phyloP scores from a whole-genome alignment of 2,329 filamentous ascomycete species.

The Grosmannia clavigera region DNA sequence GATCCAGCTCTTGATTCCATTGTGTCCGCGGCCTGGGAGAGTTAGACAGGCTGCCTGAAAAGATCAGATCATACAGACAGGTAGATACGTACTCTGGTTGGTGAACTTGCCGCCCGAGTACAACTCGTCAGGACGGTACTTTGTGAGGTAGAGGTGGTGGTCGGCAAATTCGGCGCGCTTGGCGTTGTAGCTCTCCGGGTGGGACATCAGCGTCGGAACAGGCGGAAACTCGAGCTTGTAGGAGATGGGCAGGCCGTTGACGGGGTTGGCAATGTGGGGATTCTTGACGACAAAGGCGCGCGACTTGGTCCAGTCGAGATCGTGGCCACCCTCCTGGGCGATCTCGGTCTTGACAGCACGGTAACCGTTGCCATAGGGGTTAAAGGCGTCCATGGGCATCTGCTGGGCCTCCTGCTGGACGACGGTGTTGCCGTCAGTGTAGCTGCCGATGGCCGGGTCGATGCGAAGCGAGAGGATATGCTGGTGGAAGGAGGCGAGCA shows the following conservation, averaged over 20 bases:
- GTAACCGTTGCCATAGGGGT: slow-evolving; percentile 38
- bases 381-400: slow-evolving; percentile 28
- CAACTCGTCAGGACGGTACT: slow-evolving; percentile 26
- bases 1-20: slow-evolving; percentile 14
- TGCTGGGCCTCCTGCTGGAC: slow-evolving; percentile 23
- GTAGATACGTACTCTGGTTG: slow-evolving; percentile 21
- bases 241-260: slow-evolving; percentile 28
- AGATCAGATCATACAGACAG: neutral
- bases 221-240: slow-evolving; percentile 30
- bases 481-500: slow-evolving; percentile 57
- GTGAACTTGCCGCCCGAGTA: slow-evolving; percentile 29
- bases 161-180: slow-evolving; percentile 27
- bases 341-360: slow-evolving; percentile 24
- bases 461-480: slow-evolving; percentile 55
- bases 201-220: slow-evolving; percentile 31
- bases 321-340: slow-evolving; percentile 27
- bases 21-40: slow-evolving; percentile 20
- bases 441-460: slow-evolving; percentile 49
- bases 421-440: slow-evolving; percentile 34
- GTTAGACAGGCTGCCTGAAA: neutral
- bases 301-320: slow-evolving; percentile 37
- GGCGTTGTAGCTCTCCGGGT: slow-evolving; percentile 25
- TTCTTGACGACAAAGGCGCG: slow-evolving; percentile 37
- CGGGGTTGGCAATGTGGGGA: slow-evolving; percentile 25
- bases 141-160: slow-evolving; percentile 32